Base-by-base conservation (phyloP, 768 basidiomycete genomes). In the Boletus patriciae region DNA sequence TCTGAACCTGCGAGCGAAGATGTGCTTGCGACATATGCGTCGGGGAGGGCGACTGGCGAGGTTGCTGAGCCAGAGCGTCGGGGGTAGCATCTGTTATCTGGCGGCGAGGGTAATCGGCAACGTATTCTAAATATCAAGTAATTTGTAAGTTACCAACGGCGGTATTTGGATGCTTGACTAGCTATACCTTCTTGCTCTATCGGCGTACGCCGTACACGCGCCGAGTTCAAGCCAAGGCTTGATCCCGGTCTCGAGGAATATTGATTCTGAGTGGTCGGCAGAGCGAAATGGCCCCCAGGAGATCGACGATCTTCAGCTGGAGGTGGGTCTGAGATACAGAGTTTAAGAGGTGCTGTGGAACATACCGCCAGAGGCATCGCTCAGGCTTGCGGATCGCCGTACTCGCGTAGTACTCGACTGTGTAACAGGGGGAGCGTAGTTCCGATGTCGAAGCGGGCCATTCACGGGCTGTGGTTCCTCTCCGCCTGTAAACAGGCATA, bases 381-480 rank as follows among this genome's bases (percentile, higher is more conserved):
- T 90, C 48, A 91, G 74, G 68, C 88, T 90, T 16, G 87, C 86
- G n/a, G 88, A 90, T 53, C 89, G 80, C 54, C 89, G 77, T 47
- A 86, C 82, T 37, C 88, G 82, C n/a, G 77, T 76, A 55, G 63
- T 74, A 12, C 76, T 74, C 31, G 82, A 80, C 54, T 75, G 74
- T 41, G 66, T 46, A 46, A 59, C 56, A 49, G 71, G 52, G 25
- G 65, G 59, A 27, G 36, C 67, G 33, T 73, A 63, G 47, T 41
- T 70, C 25, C 71, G 66, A 34, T 66, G 71, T 55, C 69, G 72
- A 50, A 58, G 47, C 12, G 52, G 31, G 19, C 63, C 68, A 52
- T 70, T 72, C 21, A 34, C 50, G 4, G 58, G 52, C 34, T 70
- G 72, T 55, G 61, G 62, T 16, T 71, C 70, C 36, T 70, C 72